Base-by-base conservation (phyloP, 768 basidiomycete genomes). In the Mrakia blollopis region DNA sequence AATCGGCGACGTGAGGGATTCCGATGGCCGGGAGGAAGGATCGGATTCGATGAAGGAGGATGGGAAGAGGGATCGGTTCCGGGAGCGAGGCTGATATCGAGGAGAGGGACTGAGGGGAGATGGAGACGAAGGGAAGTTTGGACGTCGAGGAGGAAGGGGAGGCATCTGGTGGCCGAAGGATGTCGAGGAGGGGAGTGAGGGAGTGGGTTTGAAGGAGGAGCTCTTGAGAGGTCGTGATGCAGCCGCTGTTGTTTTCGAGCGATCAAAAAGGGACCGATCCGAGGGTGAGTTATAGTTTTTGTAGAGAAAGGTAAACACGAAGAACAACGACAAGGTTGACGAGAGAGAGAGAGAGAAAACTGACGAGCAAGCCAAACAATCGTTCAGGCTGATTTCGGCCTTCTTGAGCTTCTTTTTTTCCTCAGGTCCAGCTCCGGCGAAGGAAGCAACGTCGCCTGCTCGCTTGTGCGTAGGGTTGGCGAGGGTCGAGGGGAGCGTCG, bases 331-430 rank as follows among this genome's bases (percentile, higher is more conserved):
- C 41, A 52, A 28, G 25, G 32, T n/a, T 37, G 63, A n/a, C 6
- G 39, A 41, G 39, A 41, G 39, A 41, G 6, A 41, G 39, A 61
- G 67, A n/a, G 9, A 28, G 68, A 52, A 32, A 41, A 21, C 6
- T 16, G 30, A 41, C 95, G 94, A 97, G 87, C 97, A 98, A 35
- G 97, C 97, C 65, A 99, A 87, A 85, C 97, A 99, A 82, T 99
- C 97, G 80, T 97, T 98, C 80, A 99, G 84, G 82, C 90, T 98
- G 80, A 99, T 93, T 83, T 98, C 92, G 2, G 97, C 97, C 80
- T 93, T 93, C 80, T 93, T 88, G 16, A 99, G 87, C 84, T 92
- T 94, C 83, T 85, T 85, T 54, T 79, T 41, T 23, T 72, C 73
- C 32, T 72, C 52, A 21, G 41, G 23, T 10, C 65, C 77, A 52